Conservation (phyloP, 2,329 filamentous ascomycete species). For the Cladosporium sp. region DNA sequence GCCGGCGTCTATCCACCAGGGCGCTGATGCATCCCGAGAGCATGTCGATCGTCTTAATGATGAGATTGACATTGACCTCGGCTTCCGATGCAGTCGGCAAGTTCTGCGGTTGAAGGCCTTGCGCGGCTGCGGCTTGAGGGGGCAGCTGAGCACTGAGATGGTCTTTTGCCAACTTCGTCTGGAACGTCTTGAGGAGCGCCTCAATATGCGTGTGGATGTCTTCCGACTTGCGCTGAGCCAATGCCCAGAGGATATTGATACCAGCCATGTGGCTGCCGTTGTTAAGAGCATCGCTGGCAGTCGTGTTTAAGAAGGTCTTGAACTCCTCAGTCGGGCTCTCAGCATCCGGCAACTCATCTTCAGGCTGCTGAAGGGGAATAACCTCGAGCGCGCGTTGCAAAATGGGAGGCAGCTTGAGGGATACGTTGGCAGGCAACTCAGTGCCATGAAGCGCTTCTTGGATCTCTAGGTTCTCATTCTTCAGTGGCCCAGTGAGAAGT, state of each 20-base stretch:
- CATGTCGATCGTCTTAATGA: conserved; percentile 93
- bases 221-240: conserved; percentile 78
- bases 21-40: conserved; percentile 89
- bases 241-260: conserved; percentile 89
- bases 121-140: conserved; percentile 48
- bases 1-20: conserved; percentile 82
- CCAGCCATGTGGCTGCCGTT: conserved; percentile 78
- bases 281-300: conserved; percentile 77
- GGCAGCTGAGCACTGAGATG: conserved; percentile 73
- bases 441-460: conserved; percentile 84
- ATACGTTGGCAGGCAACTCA: conserved; percentile 66
- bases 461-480: conserved; percentile 84
- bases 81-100: conserved; percentile 69
- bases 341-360: conserved; percentile 67
- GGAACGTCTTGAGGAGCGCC: conserved; percentile 87
- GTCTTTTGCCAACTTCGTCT: conserved; percentile 86
- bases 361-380: conserved; percentile 71
- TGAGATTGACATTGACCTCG: conserved; percentile 83
- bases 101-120: conserved; percentile 38
- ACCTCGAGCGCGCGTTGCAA: conserved; percentile 82
- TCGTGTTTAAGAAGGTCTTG: conserved; percentile 74
- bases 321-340: conserved; percentile 82
- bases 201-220: conserved; percentile 87
- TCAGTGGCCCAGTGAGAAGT: conserved; percentile 82
- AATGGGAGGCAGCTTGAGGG: conserved; percentile 62